These are phyloP conservation scores for Beauveria varroae DNA, from an alignment of 2,329 filamentous ascomycete genomes.

Conservation along the genomic window DNA sequence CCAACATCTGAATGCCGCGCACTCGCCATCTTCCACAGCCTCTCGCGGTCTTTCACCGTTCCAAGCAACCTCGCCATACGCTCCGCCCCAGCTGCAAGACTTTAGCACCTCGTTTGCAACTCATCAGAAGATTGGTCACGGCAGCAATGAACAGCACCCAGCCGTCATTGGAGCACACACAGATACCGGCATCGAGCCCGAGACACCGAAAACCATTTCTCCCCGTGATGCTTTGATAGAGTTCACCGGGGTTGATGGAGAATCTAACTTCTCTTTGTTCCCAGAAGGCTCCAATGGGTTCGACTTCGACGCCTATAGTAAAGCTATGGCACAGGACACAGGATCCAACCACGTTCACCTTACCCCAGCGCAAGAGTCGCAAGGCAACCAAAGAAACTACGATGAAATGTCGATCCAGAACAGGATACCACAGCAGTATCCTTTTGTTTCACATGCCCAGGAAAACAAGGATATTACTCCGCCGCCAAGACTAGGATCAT, in stretches of 20 bases:
- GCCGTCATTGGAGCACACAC: slow-evolving; percentile 38
- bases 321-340: slow-evolving; percentile 21
- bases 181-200: slow-evolving; percentile 31
- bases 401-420: slow-evolving; percentile 30
- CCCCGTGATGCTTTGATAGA: slow-evolving; percentile 88
- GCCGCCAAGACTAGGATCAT: slow-evolving; percentile 32
- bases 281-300: slow-evolving; percentile 48
- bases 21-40: slow-evolving; percentile 39
- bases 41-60: slow-evolving; percentile 74
- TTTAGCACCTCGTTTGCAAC: slow-evolving; percentile 22
- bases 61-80: slow-evolving; percentile 59
- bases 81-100: slow-evolving; percentile 39
- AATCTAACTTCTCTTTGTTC: slow-evolving; percentile 66
- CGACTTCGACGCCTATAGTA: slow-evolving; percentile 31
- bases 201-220: slow-evolving; percentile 77
- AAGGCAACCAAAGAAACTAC: slow-evolving; percentile 17
- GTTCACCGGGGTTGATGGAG: slow-evolving; percentile 68
- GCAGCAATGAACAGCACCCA: slow-evolving; percentile 53
- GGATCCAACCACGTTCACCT: slow-evolving; percentile 16
- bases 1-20: slow-evolving; percentile 56
- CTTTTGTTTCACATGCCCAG: slow-evolving; percentile 33
- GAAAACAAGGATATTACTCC: slow-evolving; percentile 27
- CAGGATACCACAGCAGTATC: slow-evolving; percentile 43
- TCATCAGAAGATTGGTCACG: slow-evolving; percentile 53
- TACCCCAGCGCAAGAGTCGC: slow-evolving; percentile 12